Evolutionary conservation across 495 filamentous ascomycete genomes (phyloP).

Genomic region (Neurospora discreta): DNA sequence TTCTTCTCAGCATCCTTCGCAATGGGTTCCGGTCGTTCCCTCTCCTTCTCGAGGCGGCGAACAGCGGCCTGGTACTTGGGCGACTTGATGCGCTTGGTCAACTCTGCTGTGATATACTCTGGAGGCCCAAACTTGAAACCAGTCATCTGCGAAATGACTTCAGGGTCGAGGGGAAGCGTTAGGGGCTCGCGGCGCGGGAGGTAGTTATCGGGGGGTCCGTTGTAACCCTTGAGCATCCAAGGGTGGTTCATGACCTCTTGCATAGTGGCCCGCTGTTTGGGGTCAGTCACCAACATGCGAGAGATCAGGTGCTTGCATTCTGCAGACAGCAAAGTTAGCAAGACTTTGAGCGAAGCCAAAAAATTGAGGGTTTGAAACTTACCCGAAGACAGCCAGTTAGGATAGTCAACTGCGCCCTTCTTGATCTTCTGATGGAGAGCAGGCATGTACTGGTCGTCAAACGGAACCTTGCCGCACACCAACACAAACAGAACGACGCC

Average conservation of each 20-base stretch:
- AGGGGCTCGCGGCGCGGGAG: conserved; percentile 77
- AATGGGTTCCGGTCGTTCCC: conserved; percentile 45
- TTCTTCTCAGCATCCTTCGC: conserved; percentile 68
- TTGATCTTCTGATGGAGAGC: conserved; percentile 99
- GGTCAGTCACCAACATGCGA: conserved; percentile 94
- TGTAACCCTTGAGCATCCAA: conserved; percentile 94
- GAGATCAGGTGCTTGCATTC: conserved; percentile 93
- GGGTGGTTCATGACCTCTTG: conserved; percentile 92
- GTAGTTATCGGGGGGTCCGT: conserved; percentile 75
- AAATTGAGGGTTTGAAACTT: conserved; percentile 20
- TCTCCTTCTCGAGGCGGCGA: conserved; percentile 46
- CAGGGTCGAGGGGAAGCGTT: conserved; percentile 69
- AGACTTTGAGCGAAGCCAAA: neutral
- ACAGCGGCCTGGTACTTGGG: conserved; percentile 85
- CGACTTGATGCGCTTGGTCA: conserved; percentile 76
- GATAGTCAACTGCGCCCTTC: conserved; percentile 91
- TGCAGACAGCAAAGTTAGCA: conserved; percentile 29
- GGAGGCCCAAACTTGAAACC: conserved; percentile 93
- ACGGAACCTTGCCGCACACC: conserved; percentile 96
- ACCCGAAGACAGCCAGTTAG: conserved; percentile 84
- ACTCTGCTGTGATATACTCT: conserved; percentile 67
- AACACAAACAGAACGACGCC: conserved; percentile 98
- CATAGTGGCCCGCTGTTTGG: conserved; percentile 73
- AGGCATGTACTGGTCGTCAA: conserved; percentile 99
- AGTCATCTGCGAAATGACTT: conserved; percentile 85